Base-by-base conservation (phyloP, 805 yeast species). In the Schwanniomyces polymorphus region DNA sequence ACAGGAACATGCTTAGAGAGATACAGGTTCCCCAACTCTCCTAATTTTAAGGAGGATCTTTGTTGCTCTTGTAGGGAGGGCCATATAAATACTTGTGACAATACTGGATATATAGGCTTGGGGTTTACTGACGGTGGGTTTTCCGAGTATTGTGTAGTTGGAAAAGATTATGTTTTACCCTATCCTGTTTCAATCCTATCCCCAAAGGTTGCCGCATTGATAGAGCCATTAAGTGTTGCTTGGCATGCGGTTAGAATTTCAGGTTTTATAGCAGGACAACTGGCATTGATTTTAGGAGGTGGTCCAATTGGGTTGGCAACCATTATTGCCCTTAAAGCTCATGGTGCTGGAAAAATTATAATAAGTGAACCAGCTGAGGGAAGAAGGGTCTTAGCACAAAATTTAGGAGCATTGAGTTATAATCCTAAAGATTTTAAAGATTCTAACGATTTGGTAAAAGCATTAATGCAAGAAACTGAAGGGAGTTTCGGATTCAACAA, bases 301-400 rank as follows among this genome's bases (percentile, higher is more conserved):
- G 87, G 87, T 4, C 84, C 86, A 18, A 81, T 82, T 58, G 86
- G 87, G 5, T 63, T 82, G 26, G 79, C 85, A 17, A 72, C 84
- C 2, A 71, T 79, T 17, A 65, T 81, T 44, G 78, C 81, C 14
- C 72, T 80, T 38, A 70, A 71, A 49, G 85, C 80, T 2, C 71
- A 73, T 42, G 49, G 50, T 14, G 55, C 45, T 25, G 53, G 63
- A 12, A 52, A 57, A 18, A 75, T 80, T 45, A 81, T 81, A 16
- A 77, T 80, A 41, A 68, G 79, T 16, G 87, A 81, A 54, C 86
- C 85, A 21, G 84, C 84, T 9, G 59, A 65, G 26, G 65, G 66
- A n/a, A 68, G 85, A 60, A 77, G 86, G 58, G 76, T 79, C 45
- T 77, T 80, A 38, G 85, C 88, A 4, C 72, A 67, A 34, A 59